phyloP scores from a whole-genome alignment of 257 asterid species.

The Solanum ossicruentum region DNA sequence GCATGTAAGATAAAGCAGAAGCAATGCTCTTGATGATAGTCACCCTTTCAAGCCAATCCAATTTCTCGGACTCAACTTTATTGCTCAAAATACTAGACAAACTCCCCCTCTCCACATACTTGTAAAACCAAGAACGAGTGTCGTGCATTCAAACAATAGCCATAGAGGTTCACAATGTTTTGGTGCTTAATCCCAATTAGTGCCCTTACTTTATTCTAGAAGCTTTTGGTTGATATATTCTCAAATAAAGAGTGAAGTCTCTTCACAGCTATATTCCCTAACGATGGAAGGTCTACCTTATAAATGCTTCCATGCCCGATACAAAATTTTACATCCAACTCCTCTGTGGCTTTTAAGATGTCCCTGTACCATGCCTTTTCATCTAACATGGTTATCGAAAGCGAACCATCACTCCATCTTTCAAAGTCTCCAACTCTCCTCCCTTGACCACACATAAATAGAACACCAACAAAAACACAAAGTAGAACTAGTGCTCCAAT shows the following conservation, averaged over 20 bases:
- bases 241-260: neutral
- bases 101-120: neutral
- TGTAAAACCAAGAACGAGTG: neutral
- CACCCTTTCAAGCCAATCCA: neutral
- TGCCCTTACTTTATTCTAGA: neutral
- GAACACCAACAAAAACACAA: neutral
- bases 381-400: neutral
- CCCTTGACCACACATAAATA: neutral
- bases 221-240: neutral
- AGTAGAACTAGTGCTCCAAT: neutral
- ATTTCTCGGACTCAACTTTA: neutral
- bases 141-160: neutral
- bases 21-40: neutral
- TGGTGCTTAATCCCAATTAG: neutral
- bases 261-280: neutral
- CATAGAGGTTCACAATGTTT: neutral
- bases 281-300: neutral
- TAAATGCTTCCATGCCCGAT: neutral
- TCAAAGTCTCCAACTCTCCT: neutral
- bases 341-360: neutral
- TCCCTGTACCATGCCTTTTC: neutral
- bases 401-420: neutral
- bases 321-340: neutral
- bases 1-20: neutral
- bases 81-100: neutral